Evolutionary conservation across 345 rosid species (phyloP), one percentile per base, ranked within the genome.

Genomic region (Aquilaria malaccensis): DNA sequence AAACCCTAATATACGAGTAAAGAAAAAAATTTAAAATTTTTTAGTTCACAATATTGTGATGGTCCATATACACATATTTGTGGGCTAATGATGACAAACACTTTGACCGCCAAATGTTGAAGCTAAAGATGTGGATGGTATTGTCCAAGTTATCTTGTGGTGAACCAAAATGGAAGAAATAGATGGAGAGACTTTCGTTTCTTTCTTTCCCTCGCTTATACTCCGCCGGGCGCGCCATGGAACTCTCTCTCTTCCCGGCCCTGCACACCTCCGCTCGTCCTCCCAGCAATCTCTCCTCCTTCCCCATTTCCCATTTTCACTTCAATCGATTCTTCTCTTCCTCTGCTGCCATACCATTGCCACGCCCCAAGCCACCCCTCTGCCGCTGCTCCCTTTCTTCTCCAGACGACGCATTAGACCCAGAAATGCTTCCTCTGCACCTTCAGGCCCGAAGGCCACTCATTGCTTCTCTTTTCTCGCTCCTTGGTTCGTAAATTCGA

Each of bases 361-460:
- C 55, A 2, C 13, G 13, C 14, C 45, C 30, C 13, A 50, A 51
- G 22, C 45, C 55, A 11, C 45, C n/a, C 50, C 32, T 48, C 13
- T 9, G 55, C 47, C 72, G 62, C 59, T 81, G 87, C 73, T 74
- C 89, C 2, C 59, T 76, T 64, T 74, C 89, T 15, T 67, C 83
- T 53, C 50, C 80, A 11, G 30, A 64, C 29, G 72, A 84, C 58
- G 52, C 70, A 37, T 9, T 59, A 4, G 62, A 70, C 56, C 71
- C 72, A 50, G 49, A 11, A 12, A 41, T 55, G 10, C 62, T 64
- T 33, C 54, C 78, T 58, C 68, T 61, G 60, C 65, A 41, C 10
- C 62, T 48, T 0, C 74, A 81, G 33, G 82, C 83, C 61, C 83
- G 95, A 66, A 83, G 96, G 64, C 77, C 80, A 52, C 63, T 92